Evolutionary conservation across 768 basidiomycete genomes (phyloP), one percentile per base, ranked within the genome.

Genomic region (Termitomyces sp.): DNA sequence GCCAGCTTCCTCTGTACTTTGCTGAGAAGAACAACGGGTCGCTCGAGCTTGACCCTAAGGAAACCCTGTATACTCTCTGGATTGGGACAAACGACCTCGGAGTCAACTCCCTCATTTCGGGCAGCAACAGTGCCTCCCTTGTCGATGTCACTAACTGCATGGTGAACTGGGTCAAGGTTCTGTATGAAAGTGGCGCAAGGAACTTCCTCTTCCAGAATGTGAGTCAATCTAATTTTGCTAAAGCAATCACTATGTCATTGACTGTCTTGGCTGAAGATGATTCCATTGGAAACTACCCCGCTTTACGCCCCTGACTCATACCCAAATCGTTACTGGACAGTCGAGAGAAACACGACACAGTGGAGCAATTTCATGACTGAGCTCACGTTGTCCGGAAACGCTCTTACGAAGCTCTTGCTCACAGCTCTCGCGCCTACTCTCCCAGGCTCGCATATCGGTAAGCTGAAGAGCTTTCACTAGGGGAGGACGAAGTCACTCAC

Each of bases 131-230:
- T 54, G 82, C 83, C 16, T 85, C 82, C 1, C 66, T 88, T 53
- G 83, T 86, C 9, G 75, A 86, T 47, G 83, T 84, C 0, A 75
- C 80, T 19, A 65, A 65, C 17, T 87, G 87, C 62, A 82, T 81
- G 65, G 70, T 87, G 4, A 78, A 84, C 46, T 86, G 83, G 79
- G 74, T 88, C 29, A 80, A 76, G 59, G 71, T 71, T 1, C 63
- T 88, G 38, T 85, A 87, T 63, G 65, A 77, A 11, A 76, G 68
- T 48, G 86, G 87, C 5, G 86, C 83, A 4, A 74, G 85, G 44
- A 85, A 88, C 62, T 86, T 88, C 64, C 66, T 88, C 49, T 84
- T 88, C 73, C 84, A 86, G 60, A 87, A 86, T 61, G 86, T 85
- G 58, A 69, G 82, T 64, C 42, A 40, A n/a, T 21, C 10, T 44